These are phyloP conservation scores for Actinomucor elegans DNA, from an alignment of 371 early-diverging fungal species.

Conservation along the genomic window DNA sequence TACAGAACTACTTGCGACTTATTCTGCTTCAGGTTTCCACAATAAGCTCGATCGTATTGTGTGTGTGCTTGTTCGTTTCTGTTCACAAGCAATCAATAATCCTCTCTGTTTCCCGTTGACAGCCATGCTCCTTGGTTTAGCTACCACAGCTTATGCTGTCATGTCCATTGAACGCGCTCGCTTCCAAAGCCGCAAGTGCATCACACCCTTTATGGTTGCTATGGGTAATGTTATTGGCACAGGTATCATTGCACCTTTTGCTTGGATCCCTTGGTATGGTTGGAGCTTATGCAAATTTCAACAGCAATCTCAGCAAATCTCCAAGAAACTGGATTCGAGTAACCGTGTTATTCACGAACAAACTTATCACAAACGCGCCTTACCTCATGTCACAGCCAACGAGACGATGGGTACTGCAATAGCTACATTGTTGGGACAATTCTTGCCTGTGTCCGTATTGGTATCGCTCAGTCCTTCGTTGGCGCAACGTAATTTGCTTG, in stretches of 20 bases:
- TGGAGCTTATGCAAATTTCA: neutral
- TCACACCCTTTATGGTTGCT: constrained; percentile 7
- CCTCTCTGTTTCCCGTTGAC: constrained; percentile 12
- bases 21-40: constrained; percentile 9
- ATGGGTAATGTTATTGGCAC: constrained; percentile 19
- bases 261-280: constrained; percentile 14
- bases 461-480: constrained; percentile 4
- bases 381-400: neutral
- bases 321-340: neutral
- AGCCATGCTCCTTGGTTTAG: constrained; percentile 11
- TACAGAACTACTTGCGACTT: neutral
- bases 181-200: neutral
- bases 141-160: constrained; percentile 19
- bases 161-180: constrained; percentile 17
- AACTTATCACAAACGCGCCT: neutral
- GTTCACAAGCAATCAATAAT: constrained; percentile 10
- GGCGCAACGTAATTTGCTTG: constrained; percentile 2
- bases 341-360: neutral
- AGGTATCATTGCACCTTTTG: constrained; percentile 9
- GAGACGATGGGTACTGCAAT: constrained; percentile 1
- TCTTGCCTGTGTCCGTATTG: constrained; percentile 6
- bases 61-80: constrained; percentile 15
- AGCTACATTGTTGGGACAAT: constrained; percentile 10
- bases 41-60: constrained; percentile 3
- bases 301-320: neutral